These are phyloP conservation scores for Ophiostoma fasciatum DNA, from an alignment of 2,329 filamentous ascomycete species.

Conservation along the genomic window DNA sequence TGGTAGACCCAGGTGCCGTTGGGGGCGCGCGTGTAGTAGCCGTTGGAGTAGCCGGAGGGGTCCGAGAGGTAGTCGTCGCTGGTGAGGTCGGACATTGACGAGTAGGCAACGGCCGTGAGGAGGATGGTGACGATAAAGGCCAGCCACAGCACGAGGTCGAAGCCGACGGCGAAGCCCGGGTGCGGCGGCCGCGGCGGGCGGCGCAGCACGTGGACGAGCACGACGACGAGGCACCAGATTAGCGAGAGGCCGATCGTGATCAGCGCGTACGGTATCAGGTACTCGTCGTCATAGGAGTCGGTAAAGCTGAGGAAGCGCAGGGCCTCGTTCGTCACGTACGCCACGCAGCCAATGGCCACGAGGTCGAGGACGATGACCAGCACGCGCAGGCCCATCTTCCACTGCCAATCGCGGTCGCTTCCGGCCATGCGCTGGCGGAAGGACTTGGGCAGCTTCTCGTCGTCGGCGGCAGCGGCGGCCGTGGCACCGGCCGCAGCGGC, in stretches of 20 bases:
- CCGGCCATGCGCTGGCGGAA: constrained; percentile 3
- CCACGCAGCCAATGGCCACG: constrained; percentile 4
- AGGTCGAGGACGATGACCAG: constrained; percentile 3
- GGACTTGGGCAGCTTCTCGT: constrained; percentile 1
- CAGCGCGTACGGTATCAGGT: neutral
- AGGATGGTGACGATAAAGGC: constrained; percentile 2
- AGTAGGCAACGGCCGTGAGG: neutral
- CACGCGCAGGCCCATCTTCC: constrained; percentile 6
- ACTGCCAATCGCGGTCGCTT: constrained; percentile 5
- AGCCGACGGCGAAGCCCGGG: constrained; percentile 8
- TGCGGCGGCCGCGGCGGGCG: constrained; percentile 6
- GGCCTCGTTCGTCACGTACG: neutral
- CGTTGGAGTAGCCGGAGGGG: neutral
- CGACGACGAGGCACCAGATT: constrained; percentile 3
- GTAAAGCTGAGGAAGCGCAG: neutral
- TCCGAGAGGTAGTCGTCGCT: neutral
- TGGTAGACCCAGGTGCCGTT: constrained; percentile 10
- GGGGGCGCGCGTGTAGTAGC: constrained; percentile 2
- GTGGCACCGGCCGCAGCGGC: neutral
- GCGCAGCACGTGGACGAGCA: constrained; percentile 4
- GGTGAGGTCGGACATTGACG: neutral
- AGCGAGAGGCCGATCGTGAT: neutral
- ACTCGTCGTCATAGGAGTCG: neutral
- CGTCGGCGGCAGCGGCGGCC: neutral
- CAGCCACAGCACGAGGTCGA: constrained; percentile 11